Evolutionary conservation across 495 filamentous ascomycete species (phyloP).

Genomic region (Penicillium lagena): DNA sequence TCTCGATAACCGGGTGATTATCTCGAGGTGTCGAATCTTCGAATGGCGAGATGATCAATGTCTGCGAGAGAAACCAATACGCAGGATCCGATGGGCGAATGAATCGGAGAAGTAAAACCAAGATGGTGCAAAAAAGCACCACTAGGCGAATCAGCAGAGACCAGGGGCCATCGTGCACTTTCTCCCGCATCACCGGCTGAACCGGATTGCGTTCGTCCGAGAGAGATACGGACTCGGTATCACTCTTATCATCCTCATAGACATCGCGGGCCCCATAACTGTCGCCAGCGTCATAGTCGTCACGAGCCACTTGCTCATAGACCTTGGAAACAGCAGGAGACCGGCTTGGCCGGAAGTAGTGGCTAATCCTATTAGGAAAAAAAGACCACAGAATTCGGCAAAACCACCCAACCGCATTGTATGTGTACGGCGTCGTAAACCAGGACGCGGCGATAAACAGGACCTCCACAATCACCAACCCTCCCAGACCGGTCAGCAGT

Average conservation of each 20-base stretch:
- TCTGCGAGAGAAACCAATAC: conserved; percentile 15
- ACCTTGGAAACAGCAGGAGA: background rate
- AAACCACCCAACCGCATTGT: conserved; percentile 3
- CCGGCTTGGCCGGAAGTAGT: conserved; percentile 1
- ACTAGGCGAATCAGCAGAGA: conserved; percentile 5
- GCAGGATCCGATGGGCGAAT: conserved; percentile 11
- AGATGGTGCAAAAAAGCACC: background rate
- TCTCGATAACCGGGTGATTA: conserved; percentile 1
- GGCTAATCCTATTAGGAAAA: background rate
- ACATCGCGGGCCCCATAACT: background rate
- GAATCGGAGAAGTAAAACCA: conserved; percentile 5
- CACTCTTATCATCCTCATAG: background rate
- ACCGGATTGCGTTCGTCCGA: no score
- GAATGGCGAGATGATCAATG: conserved; percentile 13
- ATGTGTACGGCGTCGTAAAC: conserved; percentile 11
- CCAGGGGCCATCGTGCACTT: background rate
- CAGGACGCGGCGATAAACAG: conserved; percentile 10
- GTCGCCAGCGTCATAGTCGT: conserved; percentile 15
- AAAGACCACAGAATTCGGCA: background rate
- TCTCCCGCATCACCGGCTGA: no score
- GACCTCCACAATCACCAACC: conserved; percentile 15
- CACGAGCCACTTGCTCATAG: conserved; percentile 10
- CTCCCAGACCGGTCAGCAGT: conserved; percentile 16
- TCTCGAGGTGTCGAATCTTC: background rate
- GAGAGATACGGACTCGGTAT: no score